Base-by-base conservation (phyloP, 768 basidiomycete species). In the Pleurotus platypus region DNA sequence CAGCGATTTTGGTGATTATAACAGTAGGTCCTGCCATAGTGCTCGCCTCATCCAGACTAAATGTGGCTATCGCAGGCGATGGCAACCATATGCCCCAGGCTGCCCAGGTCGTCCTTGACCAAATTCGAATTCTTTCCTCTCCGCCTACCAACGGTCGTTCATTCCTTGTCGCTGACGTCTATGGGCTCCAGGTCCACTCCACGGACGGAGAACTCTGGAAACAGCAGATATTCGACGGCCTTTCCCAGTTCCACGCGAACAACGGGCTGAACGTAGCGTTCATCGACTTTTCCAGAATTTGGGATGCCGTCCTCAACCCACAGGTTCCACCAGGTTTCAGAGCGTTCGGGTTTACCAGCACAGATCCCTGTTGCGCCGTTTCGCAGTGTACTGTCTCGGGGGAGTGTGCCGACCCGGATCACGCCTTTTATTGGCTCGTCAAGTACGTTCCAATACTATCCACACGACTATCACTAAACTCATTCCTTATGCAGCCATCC, bases 401-500 rank as follows among this genome's bases (percentile, higher is more conserved):
- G 2, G 55, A 60, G 57, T 80, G 78, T 56, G 27, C 55, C 46
- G 77, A 80, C 49, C 75, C 77, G 2, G 77, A 78, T 37, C 79
- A 78, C 60, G 72, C 73, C 48, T 84, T 82, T 58, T 81, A 82
- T 61, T 83, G 80, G 77, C 77, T 82, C 20, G 66, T 68, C 40
- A 74, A 76, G 81, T 82, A 57, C 48, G 77, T 66, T 26, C 13
- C 26, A 11, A 30, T 56, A 8, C 37, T 24, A n/a, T n/a, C n/a
- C 15, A n/a, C 24, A 16, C 54, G 62, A 22, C 54, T 51, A 7
- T n/a, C 30, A 35, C 30, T 35, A 35, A 35, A 8, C 30, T 35
- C 8, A 8, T 9, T 35, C 9, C 30, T 35, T 35, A 5, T 5
- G 22, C 57, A 80, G 81, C 4, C 79, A 83, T 58, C 83, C 81